phyloP scores from a whole-genome alignment of 1,284 basidiomycete species.

The Sanghuangporus weigelae region DNA sequence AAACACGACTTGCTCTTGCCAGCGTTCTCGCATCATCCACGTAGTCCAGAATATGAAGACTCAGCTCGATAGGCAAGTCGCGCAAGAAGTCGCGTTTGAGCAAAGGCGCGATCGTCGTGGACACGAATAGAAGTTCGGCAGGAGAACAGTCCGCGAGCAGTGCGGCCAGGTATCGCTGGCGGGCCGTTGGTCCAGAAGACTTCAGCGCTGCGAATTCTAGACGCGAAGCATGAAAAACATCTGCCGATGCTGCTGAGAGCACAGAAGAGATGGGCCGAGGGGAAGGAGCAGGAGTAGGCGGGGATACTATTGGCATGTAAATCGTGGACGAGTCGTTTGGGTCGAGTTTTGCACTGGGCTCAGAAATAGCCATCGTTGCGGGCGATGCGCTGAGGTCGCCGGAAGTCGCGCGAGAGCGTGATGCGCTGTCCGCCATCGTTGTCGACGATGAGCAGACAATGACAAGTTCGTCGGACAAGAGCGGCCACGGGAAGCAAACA shows the following conservation, averaged over 20 bases:
- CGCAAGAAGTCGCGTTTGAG: constrained; percentile 86
- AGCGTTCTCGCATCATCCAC: constrained; percentile 81
- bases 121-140: constrained; percentile 77
- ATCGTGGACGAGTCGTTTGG: constrained; percentile 28
- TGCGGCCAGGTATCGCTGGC: constrained; percentile 57
- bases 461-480: not conserved
- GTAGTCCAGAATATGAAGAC: constrained; percentile 76
- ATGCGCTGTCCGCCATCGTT: not conserved
- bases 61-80: constrained; percentile 81
- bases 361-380: constrained; percentile 3
- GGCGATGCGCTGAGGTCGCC: not conserved
- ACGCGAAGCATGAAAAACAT: constrained; percentile 26
- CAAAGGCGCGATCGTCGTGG: constrained; percentile 69
- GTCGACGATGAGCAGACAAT: not conserved
- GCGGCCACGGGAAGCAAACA: not conserved
- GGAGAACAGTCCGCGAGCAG: constrained; percentile 65
- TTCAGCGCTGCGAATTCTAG: constrained; percentile 34
- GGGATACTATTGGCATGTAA: constrained; percentile 56
- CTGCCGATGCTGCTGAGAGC: constrained; percentile 24
- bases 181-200: constrained; percentile 33
- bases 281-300: constrained; percentile 68
- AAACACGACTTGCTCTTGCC: constrained; percentile 69
- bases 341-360: not conserved
- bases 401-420: not conserved
- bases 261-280: constrained; percentile 33